Base-by-base conservation (phyloP, 257 asterid genomes). In the Penstemon davidsonii region DNA sequence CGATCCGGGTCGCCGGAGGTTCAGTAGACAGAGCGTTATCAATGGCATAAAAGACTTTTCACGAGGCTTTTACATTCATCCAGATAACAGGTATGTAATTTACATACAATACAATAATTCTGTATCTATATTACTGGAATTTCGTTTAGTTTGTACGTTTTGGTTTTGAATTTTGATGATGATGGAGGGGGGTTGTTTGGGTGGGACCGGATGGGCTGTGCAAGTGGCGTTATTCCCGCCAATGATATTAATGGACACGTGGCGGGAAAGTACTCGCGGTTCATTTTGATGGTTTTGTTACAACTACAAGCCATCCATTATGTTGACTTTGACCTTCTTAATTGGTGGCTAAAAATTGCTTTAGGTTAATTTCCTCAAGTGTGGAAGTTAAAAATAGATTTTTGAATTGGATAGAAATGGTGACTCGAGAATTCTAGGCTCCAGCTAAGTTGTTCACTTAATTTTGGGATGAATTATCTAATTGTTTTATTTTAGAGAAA, bases 1-100 rank as follows among this genome's bases (percentile, higher is more conserved):
- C 70, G 73, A 74, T 36, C 62, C 67, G 12, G 43, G 66, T 18
- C 76, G n/a, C 2, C 78, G 83, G 59, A 72, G 75, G 68, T 84
- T 89, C 15, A 87, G 91, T 85, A 68, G 84, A 15, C 82, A 81
- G 39, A 70, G 37, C 12, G 82, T 89, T 60, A 42, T 91, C 72
- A 53, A 79, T 67, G 97, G 92, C 73, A 54, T 87, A 50, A 87
- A 55, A 66, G 92, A 70, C 74, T 75, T 91, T 33, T 85, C 91
- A 0, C 83, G 75, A 25, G 86, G 83, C n/a, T 73, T 69, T 39
- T 77, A 75, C 68, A 82, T 87, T 67, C 79, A 84, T 67, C 96
- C 95, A 0, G 92, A 85, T 4, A 86, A 82, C 86, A 77, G 90
- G 97, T 86, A 68, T 19, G 63, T 19, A 25, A 10, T 51, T 19